phyloP scores from a whole-genome alignment of 2,329 filamentous ascomycete genomes.

The Aureobasidium sp. region DNA sequence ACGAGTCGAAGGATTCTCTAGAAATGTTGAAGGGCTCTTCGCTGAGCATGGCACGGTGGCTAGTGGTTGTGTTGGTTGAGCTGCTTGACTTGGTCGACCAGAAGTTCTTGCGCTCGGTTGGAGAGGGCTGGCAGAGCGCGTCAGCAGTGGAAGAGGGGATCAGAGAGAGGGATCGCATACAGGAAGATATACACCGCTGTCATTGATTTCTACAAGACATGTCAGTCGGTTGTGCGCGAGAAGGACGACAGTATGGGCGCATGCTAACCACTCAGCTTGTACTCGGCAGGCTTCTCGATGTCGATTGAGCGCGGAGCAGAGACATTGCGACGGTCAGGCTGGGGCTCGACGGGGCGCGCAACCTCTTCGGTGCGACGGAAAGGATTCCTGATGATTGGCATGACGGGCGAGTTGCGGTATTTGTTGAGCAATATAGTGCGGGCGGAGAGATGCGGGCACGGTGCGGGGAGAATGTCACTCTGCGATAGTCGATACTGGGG shows the following conservation, averaged over 20 bases:
- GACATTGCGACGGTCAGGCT: conserved; percentile 1
- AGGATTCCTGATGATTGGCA: conserved; percentile 32
- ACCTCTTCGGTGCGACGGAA: conserved; percentile 31
- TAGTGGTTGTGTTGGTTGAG: conserved; percentile 44
- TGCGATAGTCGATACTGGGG: neutral
- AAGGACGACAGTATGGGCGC: neutral
- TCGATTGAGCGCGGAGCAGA: conserved; percentile 32
- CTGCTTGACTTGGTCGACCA: conserved; percentile 53
- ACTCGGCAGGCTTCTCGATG: conserved; percentile 39
- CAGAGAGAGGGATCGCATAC: conserved; percentile 39
- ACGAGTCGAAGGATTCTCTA: conserved; percentile 93
- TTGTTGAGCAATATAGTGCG: conserved; percentile 4
- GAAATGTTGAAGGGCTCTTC: conserved; percentile 95
- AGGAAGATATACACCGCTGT: conserved; percentile 89
- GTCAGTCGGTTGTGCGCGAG: conserved; percentile 12
- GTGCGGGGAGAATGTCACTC: neutral
- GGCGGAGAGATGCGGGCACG: neutral
- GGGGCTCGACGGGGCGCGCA: conserved; percentile 23
- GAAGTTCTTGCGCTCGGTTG: conserved; percentile 71
- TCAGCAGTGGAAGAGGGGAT: conserved; percentile 16
- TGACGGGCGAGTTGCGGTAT: conserved; percentile 11
- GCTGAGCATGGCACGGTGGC: conserved; percentile 57
- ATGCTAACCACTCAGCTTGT: conserved; percentile 43
- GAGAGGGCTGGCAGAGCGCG: conserved; percentile 57
- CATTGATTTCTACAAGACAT: conserved; percentile 68